Evolutionary conservation across 2,329 filamentous ascomycete genomes (phyloP).

Genomic region (Emydomyces testavorans): DNA sequence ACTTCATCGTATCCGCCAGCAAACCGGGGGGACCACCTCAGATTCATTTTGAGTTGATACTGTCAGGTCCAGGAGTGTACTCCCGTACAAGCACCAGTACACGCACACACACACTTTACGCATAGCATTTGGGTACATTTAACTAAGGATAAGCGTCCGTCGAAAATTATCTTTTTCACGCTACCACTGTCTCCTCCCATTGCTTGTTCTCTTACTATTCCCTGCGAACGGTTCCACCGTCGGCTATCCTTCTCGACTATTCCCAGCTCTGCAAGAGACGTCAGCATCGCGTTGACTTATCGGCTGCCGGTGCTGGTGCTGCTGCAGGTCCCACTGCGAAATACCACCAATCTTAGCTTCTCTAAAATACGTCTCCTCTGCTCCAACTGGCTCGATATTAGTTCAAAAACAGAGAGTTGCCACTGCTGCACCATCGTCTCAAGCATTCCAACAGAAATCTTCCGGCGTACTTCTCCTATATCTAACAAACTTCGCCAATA

Average conservation of each 20-base stretch:
- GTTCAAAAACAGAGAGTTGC: slow-evolving; percentile 13
- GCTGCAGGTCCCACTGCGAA: slow-evolving; percentile 11
- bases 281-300: slow-evolving; percentile 7
- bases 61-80: slow-evolving; percentile 2
- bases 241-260: slow-evolving; percentile 9
- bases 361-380: slow-evolving; percentile 1
- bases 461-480: slow-evolving; percentile 2
- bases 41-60: slow-evolving; percentile 10
- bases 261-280: slow-evolving; percentile 9
- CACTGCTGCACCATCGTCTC: slow-evolving; percentile 12
- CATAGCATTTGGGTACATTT: slow-evolving; percentile 12
- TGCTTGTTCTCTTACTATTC: slow-evolving; percentile 6
- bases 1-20: slow-evolving; percentile 12
- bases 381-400: slow-evolving; percentile 10
- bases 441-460: background rate
- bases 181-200: slow-evolving; percentile 1
- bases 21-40: slow-evolving; percentile 7
- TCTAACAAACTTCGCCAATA: slow-evolving; percentile 1
- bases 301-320: slow-evolving; percentile 5
- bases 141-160: slow-evolving; percentile 12
- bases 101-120: slow-evolving; percentile 3
- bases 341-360: slow-evolving; percentile 8
- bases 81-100: background rate
- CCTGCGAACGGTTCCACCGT: slow-evolving; percentile 13
- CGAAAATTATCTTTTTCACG: slow-evolving; percentile 9